Percentiles rank a stretch among this genome's conserved stretches.
Conservation (phyloP, 768 basidiomycete genomes). For the Russula olivacea region DNA sequence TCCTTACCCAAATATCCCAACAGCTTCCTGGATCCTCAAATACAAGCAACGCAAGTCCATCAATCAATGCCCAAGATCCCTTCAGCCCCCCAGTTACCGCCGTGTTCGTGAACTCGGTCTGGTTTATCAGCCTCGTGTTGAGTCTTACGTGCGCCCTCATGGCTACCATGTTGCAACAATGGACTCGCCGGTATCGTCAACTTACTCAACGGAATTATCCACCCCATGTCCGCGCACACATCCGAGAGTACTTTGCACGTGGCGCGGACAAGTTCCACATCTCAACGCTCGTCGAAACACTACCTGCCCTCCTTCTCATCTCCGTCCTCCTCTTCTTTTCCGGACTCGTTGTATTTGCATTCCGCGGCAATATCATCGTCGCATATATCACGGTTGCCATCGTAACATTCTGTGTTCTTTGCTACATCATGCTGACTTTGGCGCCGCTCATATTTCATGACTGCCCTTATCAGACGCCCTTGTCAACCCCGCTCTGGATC, state of each 20-base stretch:
- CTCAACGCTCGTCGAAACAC: not conserved
- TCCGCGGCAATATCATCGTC: not conserved
- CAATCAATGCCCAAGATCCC: not conserved
- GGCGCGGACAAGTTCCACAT: not conserved
- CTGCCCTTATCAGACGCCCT: slow-evolving; percentile 6
- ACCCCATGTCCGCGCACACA: not conserved
- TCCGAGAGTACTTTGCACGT: not conserved
- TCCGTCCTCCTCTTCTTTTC: not conserved
- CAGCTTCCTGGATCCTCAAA: not conserved
- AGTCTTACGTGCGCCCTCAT: not conserved
- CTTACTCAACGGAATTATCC: not conserved
- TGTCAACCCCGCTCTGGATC: not conserved
- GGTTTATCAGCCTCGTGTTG: not conserved
- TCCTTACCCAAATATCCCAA: not conserved
- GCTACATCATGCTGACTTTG: not conserved
- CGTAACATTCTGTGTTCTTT: not conserved
- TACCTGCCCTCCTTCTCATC: not conserved
- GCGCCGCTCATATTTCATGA: not conserved
- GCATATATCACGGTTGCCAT: not conserved
- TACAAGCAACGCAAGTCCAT: not conserved
- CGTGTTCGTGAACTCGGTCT: not conserved
- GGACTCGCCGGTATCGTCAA: not conserved
- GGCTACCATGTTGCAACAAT: not conserved
- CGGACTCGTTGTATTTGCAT: not conserved
- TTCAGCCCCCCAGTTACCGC: not conserved